Evolutionary conservation across 2,329 filamentous ascomycete species (phyloP).

Genomic region (Cladophialophora yegresii): DNA sequence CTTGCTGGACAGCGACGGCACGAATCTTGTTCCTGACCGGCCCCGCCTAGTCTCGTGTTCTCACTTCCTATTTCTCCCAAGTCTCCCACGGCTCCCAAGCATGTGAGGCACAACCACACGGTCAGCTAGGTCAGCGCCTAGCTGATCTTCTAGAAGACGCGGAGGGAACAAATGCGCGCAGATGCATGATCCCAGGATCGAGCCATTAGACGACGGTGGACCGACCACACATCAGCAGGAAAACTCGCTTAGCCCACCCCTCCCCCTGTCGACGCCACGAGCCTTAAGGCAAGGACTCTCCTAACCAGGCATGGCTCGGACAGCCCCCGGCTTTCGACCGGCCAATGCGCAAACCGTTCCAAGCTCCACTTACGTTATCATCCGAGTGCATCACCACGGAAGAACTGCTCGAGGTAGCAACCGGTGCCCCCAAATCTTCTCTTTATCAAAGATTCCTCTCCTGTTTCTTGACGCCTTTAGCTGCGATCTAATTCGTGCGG

Average conservation of each 20-base stretch:
- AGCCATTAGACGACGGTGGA: neutral
- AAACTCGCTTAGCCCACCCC: neutral
- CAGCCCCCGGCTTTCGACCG: neutral
- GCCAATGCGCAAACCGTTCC: neutral
- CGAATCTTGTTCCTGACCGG: conserved; percentile 18
- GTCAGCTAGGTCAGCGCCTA: neutral
- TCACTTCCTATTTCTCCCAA: conserved; percentile 8
- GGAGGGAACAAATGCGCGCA: conserved; percentile 5
- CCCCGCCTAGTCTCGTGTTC: neutral
- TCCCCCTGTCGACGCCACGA: conserved; percentile 20
- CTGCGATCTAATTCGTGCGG: conserved; percentile 18
- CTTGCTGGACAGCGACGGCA: conserved; percentile 5
- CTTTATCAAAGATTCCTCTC: conserved; percentile 5
- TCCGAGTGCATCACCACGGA: conserved; percentile 9
- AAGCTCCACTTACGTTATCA: conserved; percentile 5
- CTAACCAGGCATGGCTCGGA: conserved; percentile 19
- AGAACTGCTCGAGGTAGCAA: conserved; percentile 9
- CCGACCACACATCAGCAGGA: conserved; percentile 5
- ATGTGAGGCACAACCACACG: neutral
- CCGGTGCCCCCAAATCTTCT: conserved; percentile 12
- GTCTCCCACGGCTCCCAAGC: neutral
- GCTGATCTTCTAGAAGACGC: conserved; percentile 7
- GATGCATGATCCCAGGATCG: neutral
- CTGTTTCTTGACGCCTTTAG: conserved; percentile 10
- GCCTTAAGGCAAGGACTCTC: conserved; percentile 22